phyloP scores from a whole-genome alignment of 345 rosid genomes.

The Microthlaspi erraticum region DNA sequence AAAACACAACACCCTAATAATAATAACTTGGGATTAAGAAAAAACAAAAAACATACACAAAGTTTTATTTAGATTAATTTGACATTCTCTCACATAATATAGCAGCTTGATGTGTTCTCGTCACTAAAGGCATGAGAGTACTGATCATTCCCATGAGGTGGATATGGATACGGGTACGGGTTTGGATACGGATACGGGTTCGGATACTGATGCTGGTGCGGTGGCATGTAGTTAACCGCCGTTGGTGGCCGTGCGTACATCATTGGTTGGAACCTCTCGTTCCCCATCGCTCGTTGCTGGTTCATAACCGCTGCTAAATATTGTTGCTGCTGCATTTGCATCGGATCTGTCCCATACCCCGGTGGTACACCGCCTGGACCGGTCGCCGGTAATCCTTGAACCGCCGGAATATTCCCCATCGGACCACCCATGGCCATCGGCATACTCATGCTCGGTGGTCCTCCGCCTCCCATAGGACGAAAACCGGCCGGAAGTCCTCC shows the following conservation, averaged over 20 bases:
- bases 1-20: conserved; percentile 9
- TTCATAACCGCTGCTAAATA: conserved; percentile 82
- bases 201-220: conserved; percentile 43
- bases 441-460: conserved; percentile 52
- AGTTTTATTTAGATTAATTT: conserved; percentile 22
- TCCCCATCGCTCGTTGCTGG: conserved; percentile 83
- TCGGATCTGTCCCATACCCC: conserved; percentile 71
- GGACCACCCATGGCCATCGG: conserved; percentile 50
- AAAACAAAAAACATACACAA: conserved; percentile 31
- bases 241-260: conserved; percentile 90
- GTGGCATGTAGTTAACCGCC: conserved; percentile 85
- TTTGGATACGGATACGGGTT: conserved; percentile 61
- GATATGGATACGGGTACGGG: conserved; percentile 51
- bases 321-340: conserved; percentile 60
- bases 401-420: conserved; percentile 60
- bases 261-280: conserved; percentile 85
- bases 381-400: conserved; percentile 80
- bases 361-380: conserved; percentile 52
- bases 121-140: conserved; percentile 75
- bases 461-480: conserved; percentile 50
- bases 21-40: conserved; percentile 26
- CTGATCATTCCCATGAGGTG: conserved; percentile 41
- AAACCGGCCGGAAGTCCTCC: conserved; percentile 36
- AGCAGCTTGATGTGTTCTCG: conserved; percentile 90
- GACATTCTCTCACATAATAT: conserved; percentile 64